Evolutionary conservation across 176 grass and related monocot species (phyloP).

Genomic region (Miscanthus lutarioriparius): DNA sequence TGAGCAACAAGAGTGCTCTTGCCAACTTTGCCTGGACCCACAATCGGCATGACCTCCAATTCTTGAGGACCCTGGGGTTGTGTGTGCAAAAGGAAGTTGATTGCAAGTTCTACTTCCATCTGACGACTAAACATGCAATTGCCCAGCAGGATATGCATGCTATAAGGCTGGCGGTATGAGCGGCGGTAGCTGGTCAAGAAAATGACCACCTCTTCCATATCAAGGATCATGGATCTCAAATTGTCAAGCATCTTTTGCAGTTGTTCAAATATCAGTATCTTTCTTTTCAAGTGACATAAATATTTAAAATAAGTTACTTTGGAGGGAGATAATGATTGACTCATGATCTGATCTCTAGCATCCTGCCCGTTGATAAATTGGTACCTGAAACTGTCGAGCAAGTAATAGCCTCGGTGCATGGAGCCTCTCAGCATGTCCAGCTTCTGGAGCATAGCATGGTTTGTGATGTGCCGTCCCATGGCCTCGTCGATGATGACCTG

Average conservation of each 20-base stretch:
- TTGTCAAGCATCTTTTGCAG: neutral
- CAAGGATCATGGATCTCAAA: neutral
- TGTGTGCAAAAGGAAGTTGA: neutral
- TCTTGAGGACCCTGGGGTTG: neutral
- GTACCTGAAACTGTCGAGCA: too few species aligned
- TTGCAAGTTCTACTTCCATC: neutral
- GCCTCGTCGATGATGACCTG: neutral
- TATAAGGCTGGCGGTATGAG: neutral
- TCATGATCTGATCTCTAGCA: too few species aligned
- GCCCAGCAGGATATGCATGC: neutral
- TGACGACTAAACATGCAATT: slow-evolving; percentile 7
- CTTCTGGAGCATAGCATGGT: neutral
- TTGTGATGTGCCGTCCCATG: neutral
- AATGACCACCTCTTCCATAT: neutral
- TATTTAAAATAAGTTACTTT: too few species aligned
- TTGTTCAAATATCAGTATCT: neutral
- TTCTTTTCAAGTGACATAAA: too few species aligned
- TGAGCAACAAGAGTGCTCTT: slow-evolving; percentile 30
- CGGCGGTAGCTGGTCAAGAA: neutral
- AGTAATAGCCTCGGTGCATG: too few species aligned
- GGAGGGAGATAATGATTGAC: too few species aligned
- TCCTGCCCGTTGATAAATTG: too few species aligned
- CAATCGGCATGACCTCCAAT: neutral
- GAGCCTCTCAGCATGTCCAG: neutral
- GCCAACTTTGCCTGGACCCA: neutral